Base-by-base conservation (phyloP, 768 basidiomycete genomes). In the Boletellus ananiceps region DNA sequence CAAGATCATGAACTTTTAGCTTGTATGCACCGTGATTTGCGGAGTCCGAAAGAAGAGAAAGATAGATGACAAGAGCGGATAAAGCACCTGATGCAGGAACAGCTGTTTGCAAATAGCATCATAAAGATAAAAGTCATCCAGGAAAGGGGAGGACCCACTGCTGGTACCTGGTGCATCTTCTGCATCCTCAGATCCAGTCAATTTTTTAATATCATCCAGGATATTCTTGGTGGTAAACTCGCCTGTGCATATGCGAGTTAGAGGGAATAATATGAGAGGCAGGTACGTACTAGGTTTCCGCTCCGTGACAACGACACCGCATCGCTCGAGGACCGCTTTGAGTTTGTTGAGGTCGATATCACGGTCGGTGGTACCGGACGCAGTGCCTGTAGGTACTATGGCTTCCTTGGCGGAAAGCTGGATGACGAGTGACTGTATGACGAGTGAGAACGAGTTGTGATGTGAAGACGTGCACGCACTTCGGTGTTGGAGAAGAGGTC, bases 341-440 rank as follows among this genome's bases (percentile, higher is more conserved):
- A 97, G 73, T 66, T 95, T 96, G 56, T 84, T 83, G 32, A 96
- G 70, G 56, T 98, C 95, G 47, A 93, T 74, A 60, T 97, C 93
- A 21, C 86, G 80, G 62, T 89, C 86, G 0, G 86, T 86, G 2
- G 72, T 82, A 0, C 86, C 87, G 34, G 81, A 77, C 0, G 72
- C 70, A 5, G 88, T 86, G n/a, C 86, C 86, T 0, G 81, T 81
- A 2, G 87, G 75, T 36, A 98, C 73, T 46, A 98, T 77, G 3
- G 92, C 93, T 68, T 99, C 96, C 65, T 98, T 98, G n/a, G 93
- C 90, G 0, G 92, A 93, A 2, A 98, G 79, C 65, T 99, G 96
- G 51, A 98, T 98, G 32, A 97, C 72, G 31, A 98, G 78, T 2
- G 93, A 93, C 95, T 97, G 59, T 31, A 23, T 12, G 36, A 50